A percentile compares a stretch with the other conserved stretches of the same genome.
Evolutionary conservation across 2,329 filamentous ascomycete species (phyloP).

Genomic region (Fusarium transvaalense): DNA sequence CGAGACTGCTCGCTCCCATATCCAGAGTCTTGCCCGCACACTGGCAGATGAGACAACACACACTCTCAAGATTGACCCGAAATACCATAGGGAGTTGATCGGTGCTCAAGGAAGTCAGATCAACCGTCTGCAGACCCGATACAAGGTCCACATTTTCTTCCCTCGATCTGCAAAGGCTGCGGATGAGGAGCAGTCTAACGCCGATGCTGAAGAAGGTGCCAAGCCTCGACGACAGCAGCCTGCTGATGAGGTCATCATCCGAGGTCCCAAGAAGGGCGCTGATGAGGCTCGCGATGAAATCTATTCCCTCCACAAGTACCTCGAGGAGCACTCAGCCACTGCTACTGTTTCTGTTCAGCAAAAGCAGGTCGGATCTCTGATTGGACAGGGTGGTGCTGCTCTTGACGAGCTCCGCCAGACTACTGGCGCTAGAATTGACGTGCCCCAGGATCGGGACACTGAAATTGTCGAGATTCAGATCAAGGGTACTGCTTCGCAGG

Average conservation of each 20-base stretch:
- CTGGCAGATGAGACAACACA: constrained; percentile 93
- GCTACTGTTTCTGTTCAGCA: constrained; percentile 88
- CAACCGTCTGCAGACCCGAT: constrained; percentile 90
- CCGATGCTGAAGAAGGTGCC: constrained; percentile 77
- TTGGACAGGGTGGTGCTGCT: constrained; percentile 88
- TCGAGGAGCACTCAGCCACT: constrained; percentile 86
- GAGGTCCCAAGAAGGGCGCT: constrained; percentile 91
- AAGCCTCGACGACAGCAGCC: constrained; percentile 78
- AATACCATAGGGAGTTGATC: constrained; percentile 95
- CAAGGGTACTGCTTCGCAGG: constrained; percentile 91
- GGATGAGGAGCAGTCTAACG: constrained; percentile 77
- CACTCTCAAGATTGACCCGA: constrained; percentile 88
- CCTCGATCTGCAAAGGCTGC: constrained; percentile 73
- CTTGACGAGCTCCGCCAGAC: constrained; percentile 89
- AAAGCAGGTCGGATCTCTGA: constrained; percentile 92
- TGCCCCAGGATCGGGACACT: constrained; percentile 83
- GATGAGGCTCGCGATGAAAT: constrained; percentile 94
- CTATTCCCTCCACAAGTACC: constrained; percentile 86
- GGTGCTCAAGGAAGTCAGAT: constrained; percentile 89
- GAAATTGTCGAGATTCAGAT: constrained; percentile 87
- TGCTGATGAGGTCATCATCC: constrained; percentile 89
- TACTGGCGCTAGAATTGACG: constrained; percentile 91
- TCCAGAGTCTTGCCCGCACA: constrained; percentile 81
- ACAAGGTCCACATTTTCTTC: constrained; percentile 96
- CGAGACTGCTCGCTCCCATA: constrained; percentile 85